Evolutionary conservation across 176 grass and related monocot species (phyloP), one percentile per base, ranked within the genome.

Genomic region (Poa annua): DNA sequence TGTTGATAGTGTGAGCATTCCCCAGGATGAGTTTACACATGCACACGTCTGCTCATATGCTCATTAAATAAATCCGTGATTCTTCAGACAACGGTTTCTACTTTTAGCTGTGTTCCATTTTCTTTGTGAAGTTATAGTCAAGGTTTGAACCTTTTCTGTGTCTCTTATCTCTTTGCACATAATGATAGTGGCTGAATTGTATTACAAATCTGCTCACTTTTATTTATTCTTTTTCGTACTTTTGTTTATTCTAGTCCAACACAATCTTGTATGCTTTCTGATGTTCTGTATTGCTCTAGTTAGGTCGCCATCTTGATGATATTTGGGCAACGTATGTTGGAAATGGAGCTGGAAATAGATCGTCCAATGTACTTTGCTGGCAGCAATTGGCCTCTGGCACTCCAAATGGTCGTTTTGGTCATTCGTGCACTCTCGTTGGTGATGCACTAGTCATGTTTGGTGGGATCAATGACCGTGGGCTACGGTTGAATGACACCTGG

Each of bases 281-380:
- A 87, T 85, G 49, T 77, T 49, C 45, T 78, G 56, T 88, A 15
- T 92, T 87, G 72, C 36, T 82, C 86, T 86, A 87, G 84, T 94
- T 89, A 98, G 96, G 96, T 79, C 91, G 86, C 73, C 96, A 98
- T 88, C 89, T 98, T 52, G 93, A 95, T 87, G 96, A 98, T 80
- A 98, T 91, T 52, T 96, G 96, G 96, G 87, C 88, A 66, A 88
- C 92, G 45, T 91, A 98, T 81, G 76, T 89, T 83, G 96, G 96
- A 93, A 93, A 81, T 88, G 88, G 88, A 80, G 82, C 42, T 74
- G 83, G 86, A 72, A 92, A 91, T 86, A 88, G 85, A 85, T 79
- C 42, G 11, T 67, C 80, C 45, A 74, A 67, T 68, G 39, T 83
- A 68, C 67, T 93, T 47, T 87, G 42, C 55, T 98, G 96, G 96